A percentile compares a stretch with the other conserved stretches of the same genome.
Conservation (phyloP, 768 basidiomycete genomes). For the Boletus subparvulus region DNA sequence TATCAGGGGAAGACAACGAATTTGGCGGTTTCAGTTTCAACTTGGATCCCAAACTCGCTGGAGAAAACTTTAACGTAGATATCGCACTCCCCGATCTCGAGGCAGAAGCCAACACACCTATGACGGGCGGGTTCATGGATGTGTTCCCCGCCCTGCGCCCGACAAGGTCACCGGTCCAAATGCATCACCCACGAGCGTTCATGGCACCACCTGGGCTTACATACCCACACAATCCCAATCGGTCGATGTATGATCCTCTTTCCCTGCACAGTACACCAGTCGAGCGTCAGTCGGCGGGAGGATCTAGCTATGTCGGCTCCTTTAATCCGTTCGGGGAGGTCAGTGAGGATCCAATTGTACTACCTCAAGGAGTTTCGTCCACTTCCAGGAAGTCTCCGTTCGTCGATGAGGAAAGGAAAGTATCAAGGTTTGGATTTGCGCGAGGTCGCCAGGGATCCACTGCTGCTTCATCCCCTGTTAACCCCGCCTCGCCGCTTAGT, state of each 20-base stretch:
- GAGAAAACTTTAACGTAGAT: conserved; percentile 38
- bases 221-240: conserved; percentile 47
- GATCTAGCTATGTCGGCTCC: conserved; percentile 63
- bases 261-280: conserved; percentile 39
- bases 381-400: conserved; percentile 39
- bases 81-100: conserved; percentile 50
- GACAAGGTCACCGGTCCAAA: conserved; percentile 20
- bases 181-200: conserved; percentile 33
- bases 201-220: conserved; percentile 54
- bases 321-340: conserved; percentile 80
- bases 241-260: conserved; percentile 57
- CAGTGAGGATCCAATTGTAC: conserved; percentile 45
- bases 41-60: conserved; percentile 74
- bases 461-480: conserved; percentile 56
- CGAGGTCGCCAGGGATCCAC: conserved; percentile 64
- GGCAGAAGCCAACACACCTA: conserved; percentile 49
- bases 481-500: conserved; percentile 54
- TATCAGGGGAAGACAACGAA: conserved; percentile 61
- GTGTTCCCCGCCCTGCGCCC: conserved; percentile 64
- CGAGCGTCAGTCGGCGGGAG: conserved; percentile 47
- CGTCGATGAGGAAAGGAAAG: conserved; percentile 61
- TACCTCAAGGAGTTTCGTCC: conserved; percentile 31
- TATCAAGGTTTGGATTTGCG: conserved; percentile 82
- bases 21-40: conserved; percentile 82
- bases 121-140: conserved; percentile 65